Evolutionary conservation across 441 rosid species (phyloP), one percentile per base, ranked within the genome.

Genomic region (Bruguiera hainesii): DNA sequence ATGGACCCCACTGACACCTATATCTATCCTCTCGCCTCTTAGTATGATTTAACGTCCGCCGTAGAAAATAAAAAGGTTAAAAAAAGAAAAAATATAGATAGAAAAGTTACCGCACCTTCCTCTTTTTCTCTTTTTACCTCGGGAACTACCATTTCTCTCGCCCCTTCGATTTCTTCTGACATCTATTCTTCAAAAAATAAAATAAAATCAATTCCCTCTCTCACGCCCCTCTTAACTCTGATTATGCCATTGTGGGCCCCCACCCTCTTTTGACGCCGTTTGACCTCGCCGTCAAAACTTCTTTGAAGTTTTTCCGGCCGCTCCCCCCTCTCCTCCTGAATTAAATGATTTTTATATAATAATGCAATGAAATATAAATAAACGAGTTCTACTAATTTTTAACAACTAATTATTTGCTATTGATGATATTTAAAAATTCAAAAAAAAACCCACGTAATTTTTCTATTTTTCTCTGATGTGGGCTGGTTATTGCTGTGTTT

Each of bases 91-190:
- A 33, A 33, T 1, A 33, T 9, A 33, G 37, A 33, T 7, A 1
- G 37, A 33, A 33, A 33, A 33, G 37, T 33, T 33, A 61, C 35
- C 68, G 68, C 63, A 23, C 19, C 18, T 46, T 61, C 39, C 26
- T 26, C 26, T 26, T 26, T 26, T 26, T 13, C 49, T 15, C 7
- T 7, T n/a, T 50, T 58, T 13, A 67, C 79, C 78, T 80, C 78
- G 81, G 84, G 80, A 80, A 73, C 74, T 7, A 78, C 56, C 79
- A 80, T 33, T 68, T 70, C 63, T 58, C 67, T 58, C 64, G 60
- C 70, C 67, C 28, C 25, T 25, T 58, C 30, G 65, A 20, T 18
- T 42, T 31, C 28, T 35, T 51, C 9, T 7, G 37, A 33, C 37
- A 33, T 33, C 37, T 33, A 7, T 7, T 33, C 37, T 8, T 33